These are phyloP conservation scores for Lotus japonicus DNA, from an alignment of 306 rosid species.

Conservation along the genomic window DNA sequence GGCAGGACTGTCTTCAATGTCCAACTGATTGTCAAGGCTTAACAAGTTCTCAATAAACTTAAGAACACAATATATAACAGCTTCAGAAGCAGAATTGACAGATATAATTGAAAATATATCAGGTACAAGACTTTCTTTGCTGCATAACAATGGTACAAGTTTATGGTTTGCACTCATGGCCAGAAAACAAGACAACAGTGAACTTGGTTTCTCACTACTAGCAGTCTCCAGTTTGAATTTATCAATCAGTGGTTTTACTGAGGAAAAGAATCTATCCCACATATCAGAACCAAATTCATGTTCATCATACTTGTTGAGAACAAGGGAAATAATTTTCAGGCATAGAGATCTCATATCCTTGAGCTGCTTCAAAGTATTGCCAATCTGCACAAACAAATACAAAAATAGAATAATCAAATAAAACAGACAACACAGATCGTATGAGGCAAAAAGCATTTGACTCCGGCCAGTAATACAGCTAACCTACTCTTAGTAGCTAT, in stretches of 20 bases:
- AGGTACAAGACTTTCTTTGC: slow-evolving; percentile 65
- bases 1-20: slow-evolving; percentile 40
- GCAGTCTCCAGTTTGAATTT: slow-evolving; percentile 80
- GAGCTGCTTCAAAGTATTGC: slow-evolving; percentile 48
- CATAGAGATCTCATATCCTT: slow-evolving; percentile 90
- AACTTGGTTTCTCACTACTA: slow-evolving; percentile 91
- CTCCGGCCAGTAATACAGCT: neutral
- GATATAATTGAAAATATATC: slow-evolving; percentile 73
- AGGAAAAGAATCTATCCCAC: slow-evolving; percentile 74
- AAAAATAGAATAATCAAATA: neutral
- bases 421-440: slow-evolving; percentile 1
- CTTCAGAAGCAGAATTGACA: slow-evolving; percentile 63
- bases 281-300: slow-evolving; percentile 55
- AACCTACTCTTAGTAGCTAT: neutral
- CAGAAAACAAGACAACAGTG: slow-evolving; percentile 82
- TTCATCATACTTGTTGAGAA: slow-evolving; percentile 69
- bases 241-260: slow-evolving; percentile 59
- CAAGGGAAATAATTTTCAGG: slow-evolving; percentile 59
- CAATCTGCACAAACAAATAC: slow-evolving; percentile 41
- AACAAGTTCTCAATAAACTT: slow-evolving; percentile 76
- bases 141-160: slow-evolving; percentile 47
- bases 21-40: slow-evolving; percentile 55
- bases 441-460: neutral
- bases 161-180: slow-evolving; percentile 76
- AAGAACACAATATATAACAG: slow-evolving; percentile 60